Evolutionary conservation across 352 stramenopile genomes (phyloP).

Genomic region (Globisporangium alternatum): DNA sequence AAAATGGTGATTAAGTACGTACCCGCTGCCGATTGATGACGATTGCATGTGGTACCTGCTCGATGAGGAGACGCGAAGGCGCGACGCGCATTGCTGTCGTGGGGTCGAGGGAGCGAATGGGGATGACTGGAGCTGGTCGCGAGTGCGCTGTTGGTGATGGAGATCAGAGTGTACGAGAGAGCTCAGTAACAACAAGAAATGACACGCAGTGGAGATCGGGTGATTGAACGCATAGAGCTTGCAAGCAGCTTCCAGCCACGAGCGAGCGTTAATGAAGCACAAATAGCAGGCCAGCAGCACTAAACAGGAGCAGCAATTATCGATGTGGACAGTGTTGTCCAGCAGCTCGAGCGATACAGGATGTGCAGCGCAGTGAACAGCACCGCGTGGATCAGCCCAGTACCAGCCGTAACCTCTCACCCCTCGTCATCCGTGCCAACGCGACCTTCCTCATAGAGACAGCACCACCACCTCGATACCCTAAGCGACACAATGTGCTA

Average conservation of each 20-base stretch:
- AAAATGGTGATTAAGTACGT: slow-evolving; percentile 92
- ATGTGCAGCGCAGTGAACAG: not conserved
- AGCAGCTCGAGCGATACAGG: not conserved
- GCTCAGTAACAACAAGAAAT: not conserved
- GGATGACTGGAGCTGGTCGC: not conserved
- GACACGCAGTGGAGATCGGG: not conserved
- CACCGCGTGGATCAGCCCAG: not conserved
- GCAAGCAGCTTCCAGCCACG: not conserved
- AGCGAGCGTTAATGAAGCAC: not conserved
- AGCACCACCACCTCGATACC: not conserved
- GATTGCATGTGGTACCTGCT: not conserved
- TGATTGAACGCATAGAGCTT: not conserved
- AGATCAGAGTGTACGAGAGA: not conserved
- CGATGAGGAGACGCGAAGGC: not conserved
- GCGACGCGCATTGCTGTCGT: not conserved
- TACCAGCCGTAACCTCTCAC: too few species aligned
- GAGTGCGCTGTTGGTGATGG: not conserved
- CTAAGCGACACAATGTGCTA: not conserved
- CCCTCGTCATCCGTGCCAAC: not conserved
- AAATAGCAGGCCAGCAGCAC: not conserved
- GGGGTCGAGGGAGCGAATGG: not conserved
- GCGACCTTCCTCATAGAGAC: not conserved
- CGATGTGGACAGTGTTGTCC: not conserved
- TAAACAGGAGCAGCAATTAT: not conserved
- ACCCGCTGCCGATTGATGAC: slow-evolving; percentile 1